Evolutionary conservation across 495 filamentous ascomycete species (phyloP).

Genomic region (Penicillium longicatenatum): DNA sequence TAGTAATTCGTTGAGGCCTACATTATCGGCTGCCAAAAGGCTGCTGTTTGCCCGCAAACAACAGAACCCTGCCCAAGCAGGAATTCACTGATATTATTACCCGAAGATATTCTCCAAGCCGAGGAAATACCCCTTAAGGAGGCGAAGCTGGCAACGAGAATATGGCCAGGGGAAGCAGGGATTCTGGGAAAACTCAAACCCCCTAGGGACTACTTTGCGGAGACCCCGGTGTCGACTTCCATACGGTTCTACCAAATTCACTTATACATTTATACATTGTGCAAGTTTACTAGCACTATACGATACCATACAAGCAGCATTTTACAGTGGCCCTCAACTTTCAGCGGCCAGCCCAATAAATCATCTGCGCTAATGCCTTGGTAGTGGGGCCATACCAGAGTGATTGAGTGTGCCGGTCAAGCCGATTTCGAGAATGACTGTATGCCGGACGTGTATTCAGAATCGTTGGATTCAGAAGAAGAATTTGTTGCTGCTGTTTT

Average conservation of each 20-base stretch:
- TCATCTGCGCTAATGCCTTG: not conserved
- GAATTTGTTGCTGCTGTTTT: too few species aligned
- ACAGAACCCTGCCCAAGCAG: slow-evolving; percentile 7
- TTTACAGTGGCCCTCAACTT: not conserved
- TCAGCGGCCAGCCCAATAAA: not conserved
- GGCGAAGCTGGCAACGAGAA: slow-evolving; percentile 2
- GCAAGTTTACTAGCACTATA: not conserved
- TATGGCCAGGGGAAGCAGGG: too few species aligned
- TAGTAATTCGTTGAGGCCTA: slow-evolving; percentile 9
- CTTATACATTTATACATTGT: not conserved
- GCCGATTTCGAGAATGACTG: slow-evolving; percentile 1
- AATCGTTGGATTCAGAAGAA: too few species aligned
- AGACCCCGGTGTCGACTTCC: not conserved
- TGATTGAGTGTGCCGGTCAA: slow-evolving; percentile 1
- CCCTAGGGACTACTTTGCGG: too few species aligned
- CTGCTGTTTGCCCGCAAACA: slow-evolving; percentile 11
- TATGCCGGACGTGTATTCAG: not conserved
- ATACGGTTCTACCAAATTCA: not conserved
- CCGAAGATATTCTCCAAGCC: not conserved
- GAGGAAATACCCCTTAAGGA: slow-evolving; percentile 3
- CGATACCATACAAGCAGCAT: not conserved
- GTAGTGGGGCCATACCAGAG: not conserved
- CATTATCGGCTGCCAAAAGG: slow-evolving; percentile 8
- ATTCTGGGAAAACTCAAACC: too few species aligned
- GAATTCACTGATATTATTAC: not conserved